These are phyloP conservation scores for Mucuna pruriens DNA, from an alignment of 306 rosid genomes.

Conservation along the genomic window DNA sequence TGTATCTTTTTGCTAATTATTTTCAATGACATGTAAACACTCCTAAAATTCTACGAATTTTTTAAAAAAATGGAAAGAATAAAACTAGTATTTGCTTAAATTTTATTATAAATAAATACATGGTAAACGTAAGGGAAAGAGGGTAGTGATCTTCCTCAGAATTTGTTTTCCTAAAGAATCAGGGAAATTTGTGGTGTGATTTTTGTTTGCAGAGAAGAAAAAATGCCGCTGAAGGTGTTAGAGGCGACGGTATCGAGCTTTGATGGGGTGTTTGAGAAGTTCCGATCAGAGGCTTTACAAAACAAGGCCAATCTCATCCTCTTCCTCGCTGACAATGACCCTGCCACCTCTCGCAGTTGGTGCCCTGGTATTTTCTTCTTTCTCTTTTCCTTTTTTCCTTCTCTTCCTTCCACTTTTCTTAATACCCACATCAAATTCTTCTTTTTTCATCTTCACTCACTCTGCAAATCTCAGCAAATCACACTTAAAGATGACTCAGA, in stretches of 20 bases:
- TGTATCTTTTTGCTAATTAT: no score
- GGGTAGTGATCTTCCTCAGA: not conserved
- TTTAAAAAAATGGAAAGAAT: no score
- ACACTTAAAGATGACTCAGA: no score
- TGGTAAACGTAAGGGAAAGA: not conserved
- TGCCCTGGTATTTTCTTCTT: slow-evolving; percentile 65
- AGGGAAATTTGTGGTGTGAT: not conserved
- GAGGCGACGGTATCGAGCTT: slow-evolving; percentile 73
- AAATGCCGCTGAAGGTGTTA: slow-evolving; percentile 64
- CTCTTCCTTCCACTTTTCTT: not conserved
- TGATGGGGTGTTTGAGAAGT: slow-evolving; percentile 62
- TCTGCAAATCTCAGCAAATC: not conserved
- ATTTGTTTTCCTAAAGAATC: not conserved
- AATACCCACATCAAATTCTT: not conserved
- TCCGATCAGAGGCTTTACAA: slow-evolving; percentile 62
- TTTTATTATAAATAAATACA: not conserved
- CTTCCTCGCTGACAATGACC: slow-evolving; percentile 86
- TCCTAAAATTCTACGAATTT: no score
- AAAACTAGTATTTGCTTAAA: no score
- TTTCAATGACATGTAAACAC: no score
- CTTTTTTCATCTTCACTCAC: not conserved
- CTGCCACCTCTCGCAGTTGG: slow-evolving; percentile 88
- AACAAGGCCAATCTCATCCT: slow-evolving; percentile 72
- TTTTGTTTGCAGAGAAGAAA: slow-evolving; percentile 15
- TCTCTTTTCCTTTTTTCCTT: not conserved